Evolutionary conservation across 139 green algal species (phyloP).

Genomic region (Pleodorina starrii): DNA sequence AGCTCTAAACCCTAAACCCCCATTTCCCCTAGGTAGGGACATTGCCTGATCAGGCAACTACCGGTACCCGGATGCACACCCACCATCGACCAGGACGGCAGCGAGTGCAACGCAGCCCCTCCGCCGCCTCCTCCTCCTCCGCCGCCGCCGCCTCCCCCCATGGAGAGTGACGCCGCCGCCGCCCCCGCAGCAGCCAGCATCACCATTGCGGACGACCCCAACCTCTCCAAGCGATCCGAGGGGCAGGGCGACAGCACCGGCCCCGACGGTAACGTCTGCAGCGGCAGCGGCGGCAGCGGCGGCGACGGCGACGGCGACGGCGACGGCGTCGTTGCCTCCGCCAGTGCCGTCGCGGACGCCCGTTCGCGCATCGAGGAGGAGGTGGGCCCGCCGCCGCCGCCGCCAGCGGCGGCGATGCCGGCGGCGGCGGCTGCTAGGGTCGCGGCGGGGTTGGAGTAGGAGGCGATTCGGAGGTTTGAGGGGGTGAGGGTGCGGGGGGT

Average conservation of each 20-base stretch:
- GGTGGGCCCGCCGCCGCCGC: background rate
- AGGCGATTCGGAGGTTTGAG: constrained; percentile 21
- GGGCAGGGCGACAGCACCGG: constrained; percentile 1
- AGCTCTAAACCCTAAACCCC: no score
- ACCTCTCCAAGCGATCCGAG: background rate
- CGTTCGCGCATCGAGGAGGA: background rate
- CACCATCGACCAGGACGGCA: no score
- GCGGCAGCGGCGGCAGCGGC: background rate
- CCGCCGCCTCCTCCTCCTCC: no score
- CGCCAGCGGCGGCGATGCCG: background rate
- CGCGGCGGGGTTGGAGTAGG: background rate
- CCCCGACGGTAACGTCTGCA: background rate
- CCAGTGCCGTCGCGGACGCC: no score
- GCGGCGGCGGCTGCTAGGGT: background rate
- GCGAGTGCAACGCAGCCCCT: no score
- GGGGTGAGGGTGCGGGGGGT: constrained; percentile 42
- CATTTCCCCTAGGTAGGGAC: no score
- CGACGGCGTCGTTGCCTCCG: background rate
- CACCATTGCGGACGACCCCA: background rate
- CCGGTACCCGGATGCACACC: no score
- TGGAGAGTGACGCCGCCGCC: no score
- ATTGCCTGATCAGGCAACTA: no score
- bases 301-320: background rate
- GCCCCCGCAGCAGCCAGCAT: no score
- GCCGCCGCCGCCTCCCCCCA: no score